Evolutionary conservation across 305 asterid genomes (phyloP).

Genomic region (Fraxinus ornus): DNA sequence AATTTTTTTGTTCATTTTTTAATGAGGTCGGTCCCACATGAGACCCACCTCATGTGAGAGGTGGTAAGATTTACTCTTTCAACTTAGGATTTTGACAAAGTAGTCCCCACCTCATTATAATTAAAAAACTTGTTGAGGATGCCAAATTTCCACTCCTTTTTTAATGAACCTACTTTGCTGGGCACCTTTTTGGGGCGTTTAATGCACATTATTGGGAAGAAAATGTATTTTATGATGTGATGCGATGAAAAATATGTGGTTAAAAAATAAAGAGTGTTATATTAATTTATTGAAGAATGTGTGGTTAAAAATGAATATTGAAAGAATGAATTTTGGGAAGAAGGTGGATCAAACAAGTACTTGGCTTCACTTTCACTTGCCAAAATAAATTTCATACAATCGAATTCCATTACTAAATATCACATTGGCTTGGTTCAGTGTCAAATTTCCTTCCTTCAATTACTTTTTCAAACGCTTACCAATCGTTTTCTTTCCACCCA

Average conservation of each 20-base stretch:
- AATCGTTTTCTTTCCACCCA: not conserved
- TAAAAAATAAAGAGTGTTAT: too few species aligned
- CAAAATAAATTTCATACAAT: not conserved
- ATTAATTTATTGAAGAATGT: too few species aligned
- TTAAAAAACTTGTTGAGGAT: conserved; percentile 13
- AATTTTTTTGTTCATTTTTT: too few species aligned
- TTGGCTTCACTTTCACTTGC: not conserved
- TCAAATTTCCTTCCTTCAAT: not conserved
- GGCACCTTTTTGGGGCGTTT: not conserved
- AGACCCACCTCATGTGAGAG: too few species aligned
- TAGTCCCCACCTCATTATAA: not conserved
- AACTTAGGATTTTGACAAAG: not conserved
- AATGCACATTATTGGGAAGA: too few species aligned
- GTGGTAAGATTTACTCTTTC: not conserved
- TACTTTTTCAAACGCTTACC: not conserved
- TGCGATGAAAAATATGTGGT: too few species aligned
- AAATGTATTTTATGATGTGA: too few species aligned
- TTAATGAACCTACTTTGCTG: conserved; percentile 11
- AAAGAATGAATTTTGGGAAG: too few species aligned
- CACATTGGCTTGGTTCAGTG: conserved; percentile 23
- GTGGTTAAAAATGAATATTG: too few species aligned
- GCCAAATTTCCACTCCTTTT: not conserved
- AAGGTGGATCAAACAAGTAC: too few species aligned
- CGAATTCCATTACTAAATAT: not conserved
- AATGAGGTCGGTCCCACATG: too few species aligned